A percentile compares a stretch with the other conserved stretches of the same genome.
phyloP scores from a whole-genome alignment of 257 asterid genomes.

The Solanum acaule region DNA sequence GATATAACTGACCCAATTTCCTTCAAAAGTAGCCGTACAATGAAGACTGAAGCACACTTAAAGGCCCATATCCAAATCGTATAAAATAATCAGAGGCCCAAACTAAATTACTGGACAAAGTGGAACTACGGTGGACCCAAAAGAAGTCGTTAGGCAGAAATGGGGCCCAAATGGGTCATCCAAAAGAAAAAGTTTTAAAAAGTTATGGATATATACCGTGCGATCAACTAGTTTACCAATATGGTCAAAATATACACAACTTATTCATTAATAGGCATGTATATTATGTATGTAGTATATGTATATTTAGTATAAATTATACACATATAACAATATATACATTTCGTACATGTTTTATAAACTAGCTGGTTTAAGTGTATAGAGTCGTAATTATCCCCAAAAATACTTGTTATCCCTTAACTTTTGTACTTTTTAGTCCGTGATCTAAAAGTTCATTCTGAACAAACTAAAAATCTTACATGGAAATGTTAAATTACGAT shows the following conservation, averaged over 20 bases:
- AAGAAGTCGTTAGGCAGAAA: not conserved
- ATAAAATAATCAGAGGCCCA: not conserved
- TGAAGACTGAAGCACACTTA: not conserved
- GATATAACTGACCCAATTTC: not conserved
- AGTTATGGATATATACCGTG: not conserved
- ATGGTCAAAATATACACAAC: not conserved
- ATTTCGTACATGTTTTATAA: not conserved
- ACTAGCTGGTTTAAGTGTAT: not conserved
- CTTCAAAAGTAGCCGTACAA: not conserved
- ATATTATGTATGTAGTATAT: not conserved
- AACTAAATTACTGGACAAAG: not conserved
- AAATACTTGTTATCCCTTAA: not conserved
- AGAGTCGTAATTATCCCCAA: not conserved
- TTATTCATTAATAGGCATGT: not conserved
- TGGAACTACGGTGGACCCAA: constrained; percentile 15
- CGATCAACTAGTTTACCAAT: not conserved
- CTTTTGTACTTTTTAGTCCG: not conserved
- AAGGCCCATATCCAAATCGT: constrained; percentile 10
- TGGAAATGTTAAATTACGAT: not conserved
- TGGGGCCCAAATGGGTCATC: constrained; percentile 14
- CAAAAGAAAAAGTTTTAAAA: not conserved
- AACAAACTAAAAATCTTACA: not conserved
- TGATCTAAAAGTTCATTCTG: not conserved
- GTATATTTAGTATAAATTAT: not conserved
- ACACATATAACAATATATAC: not conserved